These are phyloP conservation scores for Kalmanozyma brasiliensis DNA, from an alignment of 1,284 basidiomycete species.

Conservation along the genomic window DNA sequence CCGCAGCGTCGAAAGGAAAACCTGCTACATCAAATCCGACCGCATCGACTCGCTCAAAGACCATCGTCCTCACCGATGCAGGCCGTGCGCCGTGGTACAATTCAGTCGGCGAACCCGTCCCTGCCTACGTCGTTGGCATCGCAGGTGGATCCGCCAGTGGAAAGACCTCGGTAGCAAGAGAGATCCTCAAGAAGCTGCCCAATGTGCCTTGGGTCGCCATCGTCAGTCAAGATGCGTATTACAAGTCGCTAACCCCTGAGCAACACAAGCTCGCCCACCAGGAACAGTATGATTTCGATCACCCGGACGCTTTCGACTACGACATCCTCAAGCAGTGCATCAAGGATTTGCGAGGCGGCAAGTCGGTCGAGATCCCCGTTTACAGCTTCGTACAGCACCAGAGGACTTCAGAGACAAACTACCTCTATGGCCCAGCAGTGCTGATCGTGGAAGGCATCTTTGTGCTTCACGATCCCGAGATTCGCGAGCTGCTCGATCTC, in stretches of 20 bases:
- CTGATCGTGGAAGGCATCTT: slow-evolving; percentile 96
- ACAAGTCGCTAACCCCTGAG: slow-evolving; percentile 81
- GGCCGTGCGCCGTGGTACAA: slow-evolving; percentile 72
- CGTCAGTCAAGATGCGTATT: slow-evolving; percentile 85
- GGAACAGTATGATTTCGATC: slow-evolving; percentile 91
- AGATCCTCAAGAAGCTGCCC: slow-evolving; percentile 56
- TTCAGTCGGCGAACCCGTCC: slow-evolving; percentile 76
- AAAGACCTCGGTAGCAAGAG: slow-evolving; percentile 75
- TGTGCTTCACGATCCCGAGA: slow-evolving; percentile 76
- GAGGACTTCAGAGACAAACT: slow-evolving; percentile 83
- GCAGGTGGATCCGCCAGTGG: slow-evolving; percentile 93
- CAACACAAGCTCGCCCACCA: slow-evolving; percentile 81
- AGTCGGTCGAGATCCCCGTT: slow-evolving; percentile 77
- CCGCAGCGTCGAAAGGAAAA: slow-evolving; percentile 14
- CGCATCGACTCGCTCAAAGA: slow-evolving; percentile 44
- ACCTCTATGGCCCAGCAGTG: slow-evolving; percentile 94
- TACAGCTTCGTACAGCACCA: slow-evolving; percentile 95
- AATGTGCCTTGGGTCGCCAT: slow-evolving; percentile 66
- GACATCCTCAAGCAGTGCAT: slow-evolving; percentile 85
- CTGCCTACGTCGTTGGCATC: slow-evolving; percentile 86
- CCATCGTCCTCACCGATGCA: slow-evolving; percentile 55
- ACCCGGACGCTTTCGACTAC: slow-evolving; percentile 92
- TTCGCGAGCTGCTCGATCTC: slow-evolving; percentile 87
- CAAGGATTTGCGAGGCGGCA: slow-evolving; percentile 78
- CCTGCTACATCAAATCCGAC: slow-evolving; percentile 9